These are phyloP conservation scores for Coemansia sp. DNA, from an alignment of 192 early-diverging fungal genomes.

Conservation along the genomic window DNA sequence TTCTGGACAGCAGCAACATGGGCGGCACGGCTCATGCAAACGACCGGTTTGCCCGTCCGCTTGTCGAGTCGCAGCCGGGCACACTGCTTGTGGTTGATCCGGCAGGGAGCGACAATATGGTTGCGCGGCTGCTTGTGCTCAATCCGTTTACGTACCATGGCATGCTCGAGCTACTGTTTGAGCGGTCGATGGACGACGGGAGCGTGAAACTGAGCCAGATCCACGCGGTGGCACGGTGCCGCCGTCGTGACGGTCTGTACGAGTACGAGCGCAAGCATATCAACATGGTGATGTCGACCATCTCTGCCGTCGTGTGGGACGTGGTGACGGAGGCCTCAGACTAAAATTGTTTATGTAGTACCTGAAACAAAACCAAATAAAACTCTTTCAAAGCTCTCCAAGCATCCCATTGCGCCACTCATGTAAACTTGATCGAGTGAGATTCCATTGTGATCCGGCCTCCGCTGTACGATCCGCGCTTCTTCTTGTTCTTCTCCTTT, in stretches of 20 bases:
- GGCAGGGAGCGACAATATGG: constrained; percentile 15
- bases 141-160: constrained; percentile 49
- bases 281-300: constrained; percentile 48
- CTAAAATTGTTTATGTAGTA: constrained; percentile 1
- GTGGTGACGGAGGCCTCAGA: constrained; percentile 15
- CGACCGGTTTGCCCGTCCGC: constrained; percentile 29
- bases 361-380: neutral
- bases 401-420: neutral
- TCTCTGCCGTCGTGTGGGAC: constrained; percentile 53
- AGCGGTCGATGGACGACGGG: constrained; percentile 22
- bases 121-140: constrained; percentile 43
- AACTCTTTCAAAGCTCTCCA: too few species aligned
- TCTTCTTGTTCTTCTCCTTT: constrained; percentile 97
- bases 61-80: constrained; percentile 40
- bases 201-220: constrained; percentile 28
- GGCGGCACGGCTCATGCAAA: neutral
- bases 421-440: constrained; percentile 85
- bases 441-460: constrained; percentile 82
- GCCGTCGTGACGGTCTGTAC: constrained; percentile 40
- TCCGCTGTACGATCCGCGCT: constrained; percentile 91
- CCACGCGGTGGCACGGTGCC: constrained; percentile 29
- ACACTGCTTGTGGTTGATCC: constrained; percentile 46
- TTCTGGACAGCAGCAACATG: neutral
- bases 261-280: constrained; percentile 55
- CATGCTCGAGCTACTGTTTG: constrained; percentile 48